Evolutionary conservation across 1,139 yeast genomes (phyloP), one percentile per base, ranked within the genome.

Genomic region (Geotrichum reessii): DNA sequence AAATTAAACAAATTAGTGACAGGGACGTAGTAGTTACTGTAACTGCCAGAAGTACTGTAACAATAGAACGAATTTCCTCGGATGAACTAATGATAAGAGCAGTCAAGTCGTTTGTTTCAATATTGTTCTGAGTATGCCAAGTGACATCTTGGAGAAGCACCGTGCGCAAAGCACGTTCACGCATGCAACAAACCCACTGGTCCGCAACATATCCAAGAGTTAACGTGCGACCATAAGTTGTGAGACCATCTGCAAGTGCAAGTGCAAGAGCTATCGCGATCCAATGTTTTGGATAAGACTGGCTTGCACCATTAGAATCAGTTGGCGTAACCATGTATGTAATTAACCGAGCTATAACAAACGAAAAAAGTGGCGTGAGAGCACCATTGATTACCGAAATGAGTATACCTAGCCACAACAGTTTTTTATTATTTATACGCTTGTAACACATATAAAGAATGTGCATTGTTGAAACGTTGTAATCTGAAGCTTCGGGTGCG

Each of bases 71-170:
- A 63, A 88, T 74, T 67, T 89, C 96, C 65, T 96, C 82, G 0
- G 90, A 74, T 69, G 92, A 97, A 68, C 88, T 90, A 80, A 91
- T 77, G 2, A 91, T 66, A 22, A 89, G 75, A 0, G 95, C 82
- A 4, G 86, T 79, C 1, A 88, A 67, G 63, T 84, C 85, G 17
- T 87, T 79, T 0, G 87, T 76, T 27, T 76, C 76, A 52, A 76
- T 73, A 1, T 66, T 54, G 50, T 56, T 60, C 37, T 55, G 47
- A 1, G 42, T 72, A 64, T 83, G 85, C 83, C 86, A 89, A 1
- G 74, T 65, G 67, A 84, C 66, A 44, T 81, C 82, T 64, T 84
- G 88, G 2, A 74, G 71, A 6, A 83, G 71, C 1, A 91, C 73
- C 27, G 74, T 76, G 1, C 66, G 65, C 63, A 89, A 81, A 0